Conservation (phyloP, 2,329 filamentous ascomycete species). For the Hypoxylon sp. region DNA sequence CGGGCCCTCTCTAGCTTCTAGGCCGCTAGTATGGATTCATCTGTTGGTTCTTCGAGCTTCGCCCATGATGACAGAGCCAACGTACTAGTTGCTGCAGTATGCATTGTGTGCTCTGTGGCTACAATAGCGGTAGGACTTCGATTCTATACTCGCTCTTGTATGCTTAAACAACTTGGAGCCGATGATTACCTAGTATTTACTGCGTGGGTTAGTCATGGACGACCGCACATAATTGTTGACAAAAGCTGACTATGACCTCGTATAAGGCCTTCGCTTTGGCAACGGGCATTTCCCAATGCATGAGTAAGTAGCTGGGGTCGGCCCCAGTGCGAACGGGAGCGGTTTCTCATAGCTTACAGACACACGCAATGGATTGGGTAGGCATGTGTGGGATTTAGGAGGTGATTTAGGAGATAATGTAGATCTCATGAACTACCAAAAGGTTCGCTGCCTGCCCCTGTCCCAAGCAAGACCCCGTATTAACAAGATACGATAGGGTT, state of each 20-base stretch:
- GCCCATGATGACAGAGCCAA: constrained; percentile 45
- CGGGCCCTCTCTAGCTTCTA: constrained; percentile 15
- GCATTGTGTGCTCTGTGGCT: constrained; percentile 48
- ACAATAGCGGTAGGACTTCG: constrained; percentile 50
- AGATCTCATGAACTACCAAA: constrained; percentile 37
- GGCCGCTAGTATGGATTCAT: constrained; percentile 35
- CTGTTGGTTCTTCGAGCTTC: constrained; percentile 11
- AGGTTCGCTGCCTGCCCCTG: constrained; percentile 29
- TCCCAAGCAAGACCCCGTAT: background rate
- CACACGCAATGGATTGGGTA: constrained; percentile 46
- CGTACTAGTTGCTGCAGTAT: constrained; percentile 48
- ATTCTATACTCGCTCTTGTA: constrained; percentile 51
- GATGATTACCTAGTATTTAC: constrained; percentile 55
- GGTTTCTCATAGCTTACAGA: constrained; percentile 38
- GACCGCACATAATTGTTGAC: constrained; percentile 9
- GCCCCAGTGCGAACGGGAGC: background rate
- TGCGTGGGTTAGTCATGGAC: constrained; percentile 57
- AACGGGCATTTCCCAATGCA: constrained; percentile 47
- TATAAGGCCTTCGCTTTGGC: constrained; percentile 42
- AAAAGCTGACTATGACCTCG: constrained; percentile 12
- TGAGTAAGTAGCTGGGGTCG: constrained; percentile 40
- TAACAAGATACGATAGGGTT: constrained; percentile 50
- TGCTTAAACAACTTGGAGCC: constrained; percentile 52
- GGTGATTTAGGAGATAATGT: constrained; percentile 27
- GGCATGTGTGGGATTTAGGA: constrained; percentile 46